phyloP scores from a whole-genome alignment of 495 filamentous ascomycete species.

The Apodospora peruviana region DNA sequence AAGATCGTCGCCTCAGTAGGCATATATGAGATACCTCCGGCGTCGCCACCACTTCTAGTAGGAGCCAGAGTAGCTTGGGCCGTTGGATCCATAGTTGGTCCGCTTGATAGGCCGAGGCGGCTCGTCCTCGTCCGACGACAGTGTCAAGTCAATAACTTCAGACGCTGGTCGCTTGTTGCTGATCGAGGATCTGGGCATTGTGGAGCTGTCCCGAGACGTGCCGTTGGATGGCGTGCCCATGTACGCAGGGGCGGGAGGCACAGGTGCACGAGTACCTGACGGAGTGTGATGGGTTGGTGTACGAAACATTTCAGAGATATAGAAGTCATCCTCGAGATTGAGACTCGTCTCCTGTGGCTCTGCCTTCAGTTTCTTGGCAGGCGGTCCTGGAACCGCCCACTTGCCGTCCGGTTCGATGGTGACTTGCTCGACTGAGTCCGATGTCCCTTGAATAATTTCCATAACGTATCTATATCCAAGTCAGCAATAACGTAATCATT shows the following conservation, averaged over 20 bases:
- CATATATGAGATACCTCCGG: too few species aligned
- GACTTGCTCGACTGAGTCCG: conserved; percentile 69
- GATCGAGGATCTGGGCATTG: conserved; percentile 32
- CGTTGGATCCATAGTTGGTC: conserved; percentile 22
- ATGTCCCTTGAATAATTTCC: conserved; percentile 71
- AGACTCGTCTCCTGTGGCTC: conserved; percentile 19
- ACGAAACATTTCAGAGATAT: conserved; percentile 50
- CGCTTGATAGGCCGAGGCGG: conserved; percentile 53
- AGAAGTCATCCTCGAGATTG: conserved; percentile 61
- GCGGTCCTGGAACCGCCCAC: conserved; percentile 55
- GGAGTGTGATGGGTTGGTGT: neutral
- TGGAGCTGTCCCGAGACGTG: conserved; percentile 22
- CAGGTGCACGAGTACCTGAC: too few species aligned
- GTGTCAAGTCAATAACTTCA: conserved; percentile 74
- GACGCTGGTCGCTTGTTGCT: conserved; percentile 57
- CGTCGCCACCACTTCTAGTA: too few species aligned
- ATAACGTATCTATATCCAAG: conserved; percentile 66
- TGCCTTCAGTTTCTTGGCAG: conserved; percentile 17
- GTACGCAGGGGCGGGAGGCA: conserved; percentile 11
- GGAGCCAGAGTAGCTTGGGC: too few species aligned
- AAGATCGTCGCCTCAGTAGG: too few species aligned
- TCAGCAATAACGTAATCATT: conserved; percentile 6
- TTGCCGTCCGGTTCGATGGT: conserved; percentile 81
- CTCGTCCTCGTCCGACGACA: conserved; percentile 70
- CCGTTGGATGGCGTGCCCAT: conserved; percentile 23